phyloP scores from a whole-genome alignment of 129 eudicot species.

The Arctium lappa region DNA sequence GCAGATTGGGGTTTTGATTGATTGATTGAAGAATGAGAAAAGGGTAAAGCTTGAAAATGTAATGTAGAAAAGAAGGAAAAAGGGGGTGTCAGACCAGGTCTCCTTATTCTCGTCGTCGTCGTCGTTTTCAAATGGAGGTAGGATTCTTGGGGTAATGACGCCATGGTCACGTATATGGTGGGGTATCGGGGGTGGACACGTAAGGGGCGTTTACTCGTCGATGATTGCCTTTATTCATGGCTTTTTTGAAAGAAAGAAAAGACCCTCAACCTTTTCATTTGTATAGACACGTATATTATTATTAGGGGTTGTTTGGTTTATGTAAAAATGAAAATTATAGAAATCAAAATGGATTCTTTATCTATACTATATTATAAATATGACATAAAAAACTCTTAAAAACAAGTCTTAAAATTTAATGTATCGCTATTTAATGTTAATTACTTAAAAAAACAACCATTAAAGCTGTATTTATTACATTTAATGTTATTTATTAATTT shows the following conservation, averaged over 20 bases:
- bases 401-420: too few relatives aligned
- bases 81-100: background rate
- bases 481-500: too few relatives aligned
- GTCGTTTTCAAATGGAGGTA: background rate
- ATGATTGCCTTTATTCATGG: background rate
- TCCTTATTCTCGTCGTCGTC: slow-evolving; percentile 2
- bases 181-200: background rate
- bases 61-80: slow-evolving; percentile 8
- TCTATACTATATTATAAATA: too few relatives aligned
- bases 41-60: background rate
- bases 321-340: too few relatives aligned
- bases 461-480: too few relatives aligned
- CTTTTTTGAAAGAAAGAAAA: background rate
- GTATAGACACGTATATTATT: too few relatives aligned
- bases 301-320: too few relatives aligned
- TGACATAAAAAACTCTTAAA: too few relatives aligned
- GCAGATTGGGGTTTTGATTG: background rate
- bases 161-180: background rate
- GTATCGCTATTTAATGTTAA: too few relatives aligned
- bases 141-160: background rate
- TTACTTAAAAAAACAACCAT: too few relatives aligned
- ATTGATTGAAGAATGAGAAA: slow-evolving; percentile 1
- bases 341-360: too few relatives aligned
- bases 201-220: background rate
- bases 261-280: background rate